Conservation (phyloP, 2,329 filamentous ascomycete genomes). For the Colletotrichum echinochloae region DNA sequence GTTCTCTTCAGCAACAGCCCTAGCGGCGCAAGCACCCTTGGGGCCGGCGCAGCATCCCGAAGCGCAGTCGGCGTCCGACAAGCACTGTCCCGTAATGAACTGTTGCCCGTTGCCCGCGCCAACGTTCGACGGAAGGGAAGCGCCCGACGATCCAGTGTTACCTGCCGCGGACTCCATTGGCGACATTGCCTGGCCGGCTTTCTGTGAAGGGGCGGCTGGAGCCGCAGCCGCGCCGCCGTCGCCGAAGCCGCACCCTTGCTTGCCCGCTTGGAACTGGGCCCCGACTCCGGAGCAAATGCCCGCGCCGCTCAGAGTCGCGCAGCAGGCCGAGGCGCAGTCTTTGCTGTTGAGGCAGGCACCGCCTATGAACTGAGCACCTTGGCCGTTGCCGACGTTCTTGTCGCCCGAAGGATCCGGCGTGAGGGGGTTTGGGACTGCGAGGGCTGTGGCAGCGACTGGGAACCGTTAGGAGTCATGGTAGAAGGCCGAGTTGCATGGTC, state of each 20-base stretch:
- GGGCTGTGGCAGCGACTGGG: conserved; percentile 41
- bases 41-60: conserved; percentile 49
- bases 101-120: conserved; percentile 48
- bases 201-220: conserved; percentile 3
- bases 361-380: conserved; percentile 47
- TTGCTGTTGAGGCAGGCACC: conserved; percentile 46
- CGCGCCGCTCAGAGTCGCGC: conserved; percentile 44
- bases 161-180: conserved; percentile 18
- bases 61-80: conserved; percentile 48
- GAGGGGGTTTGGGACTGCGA: conserved; percentile 42
- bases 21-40: conserved; percentile 51
- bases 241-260: conserved; percentile 47
- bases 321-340: conserved; percentile 47
- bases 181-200: conserved; percentile 13
- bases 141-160: conserved; percentile 3
- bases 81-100: conserved; percentile 51
- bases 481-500: background rate
- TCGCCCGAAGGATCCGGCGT: conserved; percentile 45
- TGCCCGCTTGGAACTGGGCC: conserved; percentile 46
- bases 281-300: conserved; percentile 47
- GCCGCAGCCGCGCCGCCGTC: conserved; percentile 13
- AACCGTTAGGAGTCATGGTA: background rate
- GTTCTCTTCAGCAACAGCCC: conserved; percentile 47
- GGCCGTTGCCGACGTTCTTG: conserved; percentile 47
- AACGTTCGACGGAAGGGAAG: conserved; percentile 44